phyloP scores from a whole-genome alignment of 2,329 filamentous ascomycete species.

The Rasamsonia emersonii region DNA sequence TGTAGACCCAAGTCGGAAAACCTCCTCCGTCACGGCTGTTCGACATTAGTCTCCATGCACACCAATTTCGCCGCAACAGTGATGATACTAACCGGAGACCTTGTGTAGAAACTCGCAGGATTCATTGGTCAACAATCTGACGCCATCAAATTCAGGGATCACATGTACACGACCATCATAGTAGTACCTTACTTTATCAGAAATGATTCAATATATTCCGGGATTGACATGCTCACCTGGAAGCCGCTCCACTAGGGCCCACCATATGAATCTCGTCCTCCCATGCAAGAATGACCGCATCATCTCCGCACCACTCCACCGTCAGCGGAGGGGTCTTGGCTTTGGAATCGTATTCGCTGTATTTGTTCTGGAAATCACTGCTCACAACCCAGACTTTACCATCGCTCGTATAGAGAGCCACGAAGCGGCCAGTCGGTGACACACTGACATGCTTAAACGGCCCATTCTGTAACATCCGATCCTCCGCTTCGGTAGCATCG shows the following conservation, averaged over 20 bases:
- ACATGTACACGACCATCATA: conserved; percentile 90
- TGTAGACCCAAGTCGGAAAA: conserved; percentile 80
- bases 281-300: conserved; percentile 89
- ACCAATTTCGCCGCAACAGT: not conserved
- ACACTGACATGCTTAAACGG: conserved; percentile 87
- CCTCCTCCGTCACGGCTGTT: conserved; percentile 67
- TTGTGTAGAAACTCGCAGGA: conserved; percentile 97
- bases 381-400: conserved; percentile 88
- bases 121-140: conserved; percentile 81
- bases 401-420: conserved; percentile 76
- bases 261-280: conserved; percentile 95
- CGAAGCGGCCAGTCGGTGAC: conserved; percentile 81
- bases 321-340: conserved; percentile 79
- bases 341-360: conserved; percentile 85
- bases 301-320: conserved; percentile 92
- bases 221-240: conserved; percentile 36
- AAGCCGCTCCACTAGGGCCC: conserved; percentile 69
- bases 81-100: conserved; percentile 53
- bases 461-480: conserved; percentile 81
- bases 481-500: conserved; percentile 83
- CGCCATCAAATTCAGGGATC: conserved; percentile 80
- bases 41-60: conserved; percentile 5
- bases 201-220: not conserved
- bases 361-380: conserved; percentile 84
- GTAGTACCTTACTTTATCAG: conserved; percentile 55